Conservation (phyloP, 148 eudicot genomes). For the Chenopodium album region DNA sequence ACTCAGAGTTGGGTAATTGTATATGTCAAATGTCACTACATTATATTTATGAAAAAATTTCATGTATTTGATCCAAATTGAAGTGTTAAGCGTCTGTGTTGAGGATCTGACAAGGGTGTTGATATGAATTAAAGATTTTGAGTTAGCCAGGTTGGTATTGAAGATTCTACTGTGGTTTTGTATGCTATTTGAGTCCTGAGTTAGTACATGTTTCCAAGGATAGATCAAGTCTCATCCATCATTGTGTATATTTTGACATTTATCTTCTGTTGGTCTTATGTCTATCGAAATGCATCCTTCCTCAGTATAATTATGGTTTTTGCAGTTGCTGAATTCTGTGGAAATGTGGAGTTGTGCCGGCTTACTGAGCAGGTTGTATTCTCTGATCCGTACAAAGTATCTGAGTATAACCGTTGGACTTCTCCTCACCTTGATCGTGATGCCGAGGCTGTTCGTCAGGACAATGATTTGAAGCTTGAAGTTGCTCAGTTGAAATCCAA, state of each 20-base stretch:
- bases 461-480: conserved; percentile 73
- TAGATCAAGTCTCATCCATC: background rate
- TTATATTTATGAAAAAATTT: background rate
- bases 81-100: background rate
- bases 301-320: background rate
- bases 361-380: conserved; percentile 91
- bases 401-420: conserved; percentile 77
- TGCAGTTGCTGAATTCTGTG: conserved; percentile 92
- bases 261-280: background rate
- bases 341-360: conserved; percentile 94
- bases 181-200: background rate
- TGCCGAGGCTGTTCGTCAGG: conserved; percentile 84
- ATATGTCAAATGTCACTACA: too few relatives aligned
- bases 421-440: conserved; percentile 86
- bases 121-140: too few relatives aligned
- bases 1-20: background rate
- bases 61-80: background rate
- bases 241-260: background rate
- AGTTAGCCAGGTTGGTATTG: background rate
- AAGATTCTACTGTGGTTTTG: background rate
- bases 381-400: conserved; percentile 90
- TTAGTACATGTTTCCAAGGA: background rate
- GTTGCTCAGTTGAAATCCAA: conserved; percentile 78
- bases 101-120: too few relatives aligned
- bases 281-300: background rate